Evolutionary conservation across 2,329 filamentous ascomycete genomes (phyloP), one percentile per base, ranked within the genome.

Genomic region (Apiospora rasikravindrae): DNA sequence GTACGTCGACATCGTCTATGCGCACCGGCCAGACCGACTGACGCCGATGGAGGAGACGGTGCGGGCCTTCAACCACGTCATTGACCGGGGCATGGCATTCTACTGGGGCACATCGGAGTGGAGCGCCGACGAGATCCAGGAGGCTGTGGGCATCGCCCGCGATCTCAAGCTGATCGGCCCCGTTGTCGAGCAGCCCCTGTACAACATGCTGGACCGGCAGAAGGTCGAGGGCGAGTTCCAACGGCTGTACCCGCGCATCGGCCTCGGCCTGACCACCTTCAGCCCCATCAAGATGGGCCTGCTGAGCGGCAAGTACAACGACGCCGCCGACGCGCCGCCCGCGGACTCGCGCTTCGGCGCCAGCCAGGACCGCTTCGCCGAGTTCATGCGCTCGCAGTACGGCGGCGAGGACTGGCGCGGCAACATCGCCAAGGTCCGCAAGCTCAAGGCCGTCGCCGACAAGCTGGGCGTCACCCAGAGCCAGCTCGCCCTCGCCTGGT

Each of bases 91-190:
- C 75, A 90, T 53, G 82, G 89, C 90, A 2, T 88, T 93, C 74
- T 92, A 93, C 84, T 92, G 90, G 90, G 91, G 90, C 57, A 93
- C 90, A 0, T 92, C 89, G 0, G 89, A 92, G 80, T 93, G 91
- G 90, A 86, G 85, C 73, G 89, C 91, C 61, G 87, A 88, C 72
- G 90, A 92, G 82, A 92, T 93, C 77, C 86, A 88, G 7, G 86
- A 89, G 72, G 91, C 91, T 89, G 88, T 84, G 84, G 88, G 19
- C 85, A 89, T 73, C 73, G 89, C 91, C 45, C 89, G 91, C 75
- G 86, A 85, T 74, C 84, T 92, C 11, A 85, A 87, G 19, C 83
- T 93, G 53, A 87, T 92, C 73, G 90, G 89, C 10, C 91, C 91
- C 2, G 77, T 91, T 44, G 88, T 91, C 82, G 91, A 93, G 81